Conservation (phyloP, 176 grass and related monocot species). For the Olyra latifolia region DNA sequence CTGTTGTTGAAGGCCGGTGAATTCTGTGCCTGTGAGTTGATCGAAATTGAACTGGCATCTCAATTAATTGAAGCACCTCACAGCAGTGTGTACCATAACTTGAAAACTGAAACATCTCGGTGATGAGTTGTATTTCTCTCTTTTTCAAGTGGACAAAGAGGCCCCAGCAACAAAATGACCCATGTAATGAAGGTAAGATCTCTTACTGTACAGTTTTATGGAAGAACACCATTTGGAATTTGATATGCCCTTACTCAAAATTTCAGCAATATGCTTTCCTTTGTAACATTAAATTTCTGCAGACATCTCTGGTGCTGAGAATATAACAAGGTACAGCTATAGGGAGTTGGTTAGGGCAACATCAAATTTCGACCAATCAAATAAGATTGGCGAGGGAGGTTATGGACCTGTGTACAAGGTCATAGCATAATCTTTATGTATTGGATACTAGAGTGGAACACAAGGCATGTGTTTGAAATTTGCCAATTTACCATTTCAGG, state of each 20-base stretch:
- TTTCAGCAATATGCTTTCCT: not conserved
- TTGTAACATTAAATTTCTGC: conserved; percentile 17
- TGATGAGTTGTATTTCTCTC: conserved; percentile 65
- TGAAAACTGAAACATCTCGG: conserved; percentile 19
- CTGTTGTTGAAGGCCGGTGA: conserved; percentile 20
- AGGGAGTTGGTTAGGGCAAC: conserved; percentile 62
- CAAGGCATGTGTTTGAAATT: conserved; percentile 23
- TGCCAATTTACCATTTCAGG: conserved; percentile 39
- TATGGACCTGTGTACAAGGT: conserved; percentile 81
- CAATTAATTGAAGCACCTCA: conserved; percentile 24
- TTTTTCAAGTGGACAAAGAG: conserved; percentile 50
- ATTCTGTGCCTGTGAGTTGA: not conserved
- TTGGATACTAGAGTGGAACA: not conserved
- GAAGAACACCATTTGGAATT: not conserved
- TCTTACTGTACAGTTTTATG: conserved; percentile 1
- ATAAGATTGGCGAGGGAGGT: conserved; percentile 84
- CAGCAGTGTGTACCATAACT: not conserved
- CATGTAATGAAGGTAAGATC: conserved; percentile 36
- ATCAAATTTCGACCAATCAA: conserved; percentile 42
- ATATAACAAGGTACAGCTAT: conserved; percentile 61
- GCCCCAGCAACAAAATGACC: not conserved
- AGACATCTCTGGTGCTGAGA: conserved; percentile 47
- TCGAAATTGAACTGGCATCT: conserved; percentile 21
- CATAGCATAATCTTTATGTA: conserved; percentile 7
- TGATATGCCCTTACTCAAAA: not conserved